These are phyloP conservation scores for Cyclanthera cordifolia DNA, from an alignment of 306 rosid species.

Conservation along the genomic window DNA sequence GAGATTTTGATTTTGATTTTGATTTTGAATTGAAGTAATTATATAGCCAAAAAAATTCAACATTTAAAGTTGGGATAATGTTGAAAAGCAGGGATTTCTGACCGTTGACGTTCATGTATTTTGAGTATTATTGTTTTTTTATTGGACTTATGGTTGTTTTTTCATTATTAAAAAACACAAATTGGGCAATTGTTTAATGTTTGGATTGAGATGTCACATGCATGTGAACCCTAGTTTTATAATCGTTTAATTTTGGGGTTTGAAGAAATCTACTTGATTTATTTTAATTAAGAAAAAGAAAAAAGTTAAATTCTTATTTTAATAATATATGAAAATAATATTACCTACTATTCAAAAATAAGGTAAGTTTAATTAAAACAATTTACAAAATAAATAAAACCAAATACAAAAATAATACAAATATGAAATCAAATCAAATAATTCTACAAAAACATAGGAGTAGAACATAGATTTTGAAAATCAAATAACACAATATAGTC, in stretches of 20 bases:
- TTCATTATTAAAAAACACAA: not conserved
- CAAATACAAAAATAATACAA: too few relatives aligned
- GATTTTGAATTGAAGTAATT: not conserved
- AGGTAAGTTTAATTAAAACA: too few relatives aligned
- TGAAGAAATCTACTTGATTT: not conserved
- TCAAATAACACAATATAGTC: too few relatives aligned
- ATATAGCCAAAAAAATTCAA: not conserved
- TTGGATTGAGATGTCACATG: not conserved
- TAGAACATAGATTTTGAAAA: too few relatives aligned
- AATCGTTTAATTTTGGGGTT: not conserved
- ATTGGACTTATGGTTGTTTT: not conserved
- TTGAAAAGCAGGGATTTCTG: conserved; percentile 8
- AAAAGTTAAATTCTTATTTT: not conserved
- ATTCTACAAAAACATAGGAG: too few relatives aligned
- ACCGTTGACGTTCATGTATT: conserved; percentile 3
- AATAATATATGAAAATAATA: not conserved
- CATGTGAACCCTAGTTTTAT: not conserved
- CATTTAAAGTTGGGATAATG: not conserved
- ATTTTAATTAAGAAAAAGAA: not conserved
- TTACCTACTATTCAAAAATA: too few relatives aligned
- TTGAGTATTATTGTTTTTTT: not conserved
- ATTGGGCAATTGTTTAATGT: not conserved
- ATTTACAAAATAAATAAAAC: too few relatives aligned
- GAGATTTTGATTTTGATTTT: not conserved
- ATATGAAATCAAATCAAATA: too few relatives aligned